These are phyloP conservation scores for Takakia lepidozioides DNA, from an alignment of 225 moss, liverwort and hornwort species.

Conservation along the genomic window DNA sequence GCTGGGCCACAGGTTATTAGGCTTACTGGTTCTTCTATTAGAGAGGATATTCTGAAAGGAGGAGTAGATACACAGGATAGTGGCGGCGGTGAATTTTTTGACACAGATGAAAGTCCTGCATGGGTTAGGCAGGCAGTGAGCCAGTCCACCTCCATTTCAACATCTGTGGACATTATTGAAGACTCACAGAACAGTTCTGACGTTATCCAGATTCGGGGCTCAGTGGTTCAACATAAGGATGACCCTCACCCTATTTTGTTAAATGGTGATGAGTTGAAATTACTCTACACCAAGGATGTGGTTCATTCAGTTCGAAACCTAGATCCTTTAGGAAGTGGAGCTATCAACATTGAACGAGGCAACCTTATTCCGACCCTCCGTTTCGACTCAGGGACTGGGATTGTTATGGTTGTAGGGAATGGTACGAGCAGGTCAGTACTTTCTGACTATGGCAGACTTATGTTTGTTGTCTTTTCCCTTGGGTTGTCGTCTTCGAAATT, in stretches of 20 bases:
- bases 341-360: not conserved
- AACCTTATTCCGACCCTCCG: not conserved
- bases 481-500: no score
- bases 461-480: no score
- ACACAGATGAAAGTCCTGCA: conserved; percentile 2
- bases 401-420: not conserved
- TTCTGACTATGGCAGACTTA: no score
- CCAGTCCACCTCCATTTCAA: conserved; percentile 1
- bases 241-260: not conserved
- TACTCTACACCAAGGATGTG: not conserved
- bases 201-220: not conserved
- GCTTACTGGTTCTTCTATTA: not conserved
- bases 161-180: not conserved
- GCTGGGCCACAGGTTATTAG: conserved; percentile 1
- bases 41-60: not conserved
- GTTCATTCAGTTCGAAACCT: not conserved
- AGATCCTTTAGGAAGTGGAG: not conserved
- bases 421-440: not conserved
- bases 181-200: not conserved
- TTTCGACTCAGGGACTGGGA: not conserved
- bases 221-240: not conserved
- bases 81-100: conserved; percentile 2
- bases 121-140: conserved; percentile 2
- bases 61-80: conserved; percentile 1
- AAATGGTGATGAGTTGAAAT: not conserved